Conservation (phyloP, 192 early-diverging fungal species). For the Coemansia sp. region DNA sequence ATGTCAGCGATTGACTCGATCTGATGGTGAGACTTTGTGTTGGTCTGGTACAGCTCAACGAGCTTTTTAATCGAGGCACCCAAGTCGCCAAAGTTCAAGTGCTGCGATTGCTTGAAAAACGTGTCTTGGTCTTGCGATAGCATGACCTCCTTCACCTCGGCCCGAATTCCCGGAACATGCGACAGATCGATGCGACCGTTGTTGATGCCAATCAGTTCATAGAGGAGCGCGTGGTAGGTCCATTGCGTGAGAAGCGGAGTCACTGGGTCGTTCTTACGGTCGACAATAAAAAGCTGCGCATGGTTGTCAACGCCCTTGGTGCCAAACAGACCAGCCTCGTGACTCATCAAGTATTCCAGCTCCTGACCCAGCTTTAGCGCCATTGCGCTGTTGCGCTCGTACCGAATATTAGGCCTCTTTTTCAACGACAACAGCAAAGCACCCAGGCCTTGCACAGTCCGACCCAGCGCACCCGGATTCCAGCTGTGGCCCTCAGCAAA, state of each 20-base stretch:
- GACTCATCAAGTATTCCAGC: conserved; percentile 45
- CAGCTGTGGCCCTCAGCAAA: conserved; percentile 77
- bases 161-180: conserved; percentile 71
- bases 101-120: conserved; percentile 90
- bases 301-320: conserved; percentile 62
- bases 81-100: conserved; percentile 91
- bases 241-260: conserved; percentile 93
- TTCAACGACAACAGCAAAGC: conserved; percentile 80
- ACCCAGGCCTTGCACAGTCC: conserved; percentile 76
- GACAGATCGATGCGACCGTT: conserved; percentile 93
- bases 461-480: conserved; percentile 73
- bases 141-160: conserved; percentile 92
- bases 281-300: conserved; percentile 86
- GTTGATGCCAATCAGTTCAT: conserved; percentile 89
- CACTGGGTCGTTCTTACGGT: conserved; percentile 93
- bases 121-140: conserved; percentile 85
- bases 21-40: conserved; percentile 85
- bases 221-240: conserved; percentile 99
- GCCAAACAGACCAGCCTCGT: conserved; percentile 46
- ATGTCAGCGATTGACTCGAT: conserved; percentile 97
- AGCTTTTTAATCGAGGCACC: conserved; percentile 91
- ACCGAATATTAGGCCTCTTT: conserved; percentile 89
- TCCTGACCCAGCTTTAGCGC: conserved; percentile 81
- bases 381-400: conserved; percentile 79
- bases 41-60: conserved; percentile 91